Evolutionary conservation across 352 stramenopile species (phyloP).

Genomic region (Phytophthora vignae): DNA sequence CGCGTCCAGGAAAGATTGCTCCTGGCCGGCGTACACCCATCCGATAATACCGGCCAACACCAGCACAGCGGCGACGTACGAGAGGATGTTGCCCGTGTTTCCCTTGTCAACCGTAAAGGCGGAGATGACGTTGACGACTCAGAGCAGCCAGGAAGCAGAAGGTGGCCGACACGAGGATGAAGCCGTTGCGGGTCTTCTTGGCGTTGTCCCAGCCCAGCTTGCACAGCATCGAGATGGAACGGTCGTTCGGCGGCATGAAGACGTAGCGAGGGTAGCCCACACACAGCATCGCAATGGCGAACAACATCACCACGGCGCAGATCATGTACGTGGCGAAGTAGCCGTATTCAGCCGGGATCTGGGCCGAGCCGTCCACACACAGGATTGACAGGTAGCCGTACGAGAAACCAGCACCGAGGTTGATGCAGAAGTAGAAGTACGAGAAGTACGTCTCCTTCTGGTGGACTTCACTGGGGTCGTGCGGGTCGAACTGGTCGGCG

Average conservation of each 20-base stretch:
- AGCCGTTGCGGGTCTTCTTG: conserved; percentile 31
- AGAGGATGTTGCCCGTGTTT: conserved; percentile 40
- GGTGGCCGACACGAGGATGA: conserved; percentile 35
- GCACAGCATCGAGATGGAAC: conserved; percentile 55
- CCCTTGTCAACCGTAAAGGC: conserved; percentile 43
- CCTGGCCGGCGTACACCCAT: conserved; percentile 50
- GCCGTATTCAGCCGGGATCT: conserved; percentile 75
- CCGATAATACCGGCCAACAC: conserved; percentile 43
- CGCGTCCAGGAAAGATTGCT: conserved; percentile 51
- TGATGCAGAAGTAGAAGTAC: conserved; percentile 63
- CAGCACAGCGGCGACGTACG: conserved; percentile 41
- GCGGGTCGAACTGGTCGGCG: conserved; percentile 65
- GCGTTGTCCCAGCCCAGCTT: conserved; percentile 35
- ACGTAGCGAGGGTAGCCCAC: conserved; percentile 56
- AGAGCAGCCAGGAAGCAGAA: conserved; percentile 40
- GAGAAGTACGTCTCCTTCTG: conserved; percentile 59
- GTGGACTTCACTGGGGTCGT: conserved; percentile 46
- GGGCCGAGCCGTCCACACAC: conserved; percentile 68
- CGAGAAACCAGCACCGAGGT: conserved; percentile 72
- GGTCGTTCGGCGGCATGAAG: conserved; percentile 41
- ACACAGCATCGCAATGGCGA: conserved; percentile 49
- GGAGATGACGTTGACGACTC: conserved; percentile 53
- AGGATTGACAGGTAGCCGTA: conserved; percentile 82
- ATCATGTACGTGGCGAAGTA: conserved; percentile 84
- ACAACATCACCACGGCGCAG: conserved; percentile 48